A percentile compares a stretch with the other conserved stretches of the same genome.
Conservation (phyloP, 768 basidiomycete species). For the Tulasnella sp. region DNA sequence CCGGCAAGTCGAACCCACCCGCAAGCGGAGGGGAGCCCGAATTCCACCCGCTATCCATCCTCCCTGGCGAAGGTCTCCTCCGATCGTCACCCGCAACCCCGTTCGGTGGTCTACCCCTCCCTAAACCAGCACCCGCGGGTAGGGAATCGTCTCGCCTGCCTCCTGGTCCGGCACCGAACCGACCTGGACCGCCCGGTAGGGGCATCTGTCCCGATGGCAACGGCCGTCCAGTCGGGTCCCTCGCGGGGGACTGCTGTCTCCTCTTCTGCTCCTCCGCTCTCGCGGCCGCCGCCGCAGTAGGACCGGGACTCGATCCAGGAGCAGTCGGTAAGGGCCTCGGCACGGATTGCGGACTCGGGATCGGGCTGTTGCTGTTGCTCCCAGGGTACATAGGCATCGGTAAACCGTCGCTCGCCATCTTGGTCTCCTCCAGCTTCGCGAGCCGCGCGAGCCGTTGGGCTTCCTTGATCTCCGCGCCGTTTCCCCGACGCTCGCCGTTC, state of each 20-base stretch:
- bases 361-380: neutral
- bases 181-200: conserved; percentile 12
- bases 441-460: neutral
- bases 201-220: conserved; percentile 17
- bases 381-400: conserved; percentile 1
- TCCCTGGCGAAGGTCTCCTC: neutral
- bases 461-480: conserved; percentile 1
- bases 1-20: neutral
- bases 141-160: conserved; percentile 10
- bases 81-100: neutral
- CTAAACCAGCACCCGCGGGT: neutral
- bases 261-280: neutral
- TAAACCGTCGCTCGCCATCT: conserved; percentile 8
- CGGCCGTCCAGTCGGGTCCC: conserved; percentile 19
- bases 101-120: neutral
- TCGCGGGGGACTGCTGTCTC: neutral
- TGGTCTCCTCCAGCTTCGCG: neutral
- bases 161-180: conserved; percentile 8
- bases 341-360: neutral
- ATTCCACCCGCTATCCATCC: neutral
- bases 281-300: neutral
- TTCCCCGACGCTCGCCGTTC: neutral
- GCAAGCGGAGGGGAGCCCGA: neutral
- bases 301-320: neutral
- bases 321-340: neutral